A percentile compares a stretch with the other conserved stretches of the same genome.
Evolutionary conservation across 2,329 filamentous ascomycete species (phyloP).

Genomic region (Malbranchea cinnamomea): DNA sequence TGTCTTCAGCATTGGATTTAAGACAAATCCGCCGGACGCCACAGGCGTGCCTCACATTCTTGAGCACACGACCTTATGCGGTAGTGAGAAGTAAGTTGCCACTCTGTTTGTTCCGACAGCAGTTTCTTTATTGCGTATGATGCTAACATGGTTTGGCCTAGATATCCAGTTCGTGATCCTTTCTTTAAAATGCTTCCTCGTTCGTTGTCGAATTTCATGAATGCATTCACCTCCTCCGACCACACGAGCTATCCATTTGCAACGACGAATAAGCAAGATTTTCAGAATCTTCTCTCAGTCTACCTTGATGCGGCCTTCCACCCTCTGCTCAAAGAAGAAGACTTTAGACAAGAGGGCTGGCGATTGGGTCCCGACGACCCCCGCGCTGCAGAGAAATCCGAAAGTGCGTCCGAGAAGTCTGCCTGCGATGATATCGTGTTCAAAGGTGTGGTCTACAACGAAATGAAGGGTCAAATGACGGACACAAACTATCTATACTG

Average conservation of each 20-base stretch:
- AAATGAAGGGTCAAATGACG: conserved; percentile 99
- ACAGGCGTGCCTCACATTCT: conserved; percentile 94
- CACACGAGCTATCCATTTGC: conserved; percentile 97
- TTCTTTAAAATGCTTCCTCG: conserved; percentile 99
- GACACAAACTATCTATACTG: conserved; percentile 94
- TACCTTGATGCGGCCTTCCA: conserved; percentile 91
- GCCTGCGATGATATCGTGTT: conserved; percentile 46
- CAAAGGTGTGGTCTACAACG: conserved; percentile 97
- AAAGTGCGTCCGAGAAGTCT: conserved; percentile 16
- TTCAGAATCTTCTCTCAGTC: conserved; percentile 88
- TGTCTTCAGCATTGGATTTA: conserved; percentile 98
- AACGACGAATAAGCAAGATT: conserved; percentile 90
- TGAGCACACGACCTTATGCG: conserved; percentile 92
- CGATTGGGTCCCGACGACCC: conserved; percentile 86
- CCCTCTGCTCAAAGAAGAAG: conserved; percentile 73
- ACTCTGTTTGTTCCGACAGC: conserved; percentile 2
- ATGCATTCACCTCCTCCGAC: conserved; percentile 90
- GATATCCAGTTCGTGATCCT: conserved; percentile 91
- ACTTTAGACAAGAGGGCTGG: conserved; percentile 96
- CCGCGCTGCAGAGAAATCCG: conserved; percentile 35
- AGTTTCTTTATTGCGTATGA: conserved; percentile 1
- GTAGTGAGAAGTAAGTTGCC: conserved; percentile 66
- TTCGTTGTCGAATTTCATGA: conserved; percentile 99
- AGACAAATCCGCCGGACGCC: conserved; percentile 93
- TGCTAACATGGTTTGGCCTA: conserved; percentile 23